Evolutionary conservation across 371 early-diverging fungal genomes (phyloP).

Genomic region (Mortierella sp.): DNA sequence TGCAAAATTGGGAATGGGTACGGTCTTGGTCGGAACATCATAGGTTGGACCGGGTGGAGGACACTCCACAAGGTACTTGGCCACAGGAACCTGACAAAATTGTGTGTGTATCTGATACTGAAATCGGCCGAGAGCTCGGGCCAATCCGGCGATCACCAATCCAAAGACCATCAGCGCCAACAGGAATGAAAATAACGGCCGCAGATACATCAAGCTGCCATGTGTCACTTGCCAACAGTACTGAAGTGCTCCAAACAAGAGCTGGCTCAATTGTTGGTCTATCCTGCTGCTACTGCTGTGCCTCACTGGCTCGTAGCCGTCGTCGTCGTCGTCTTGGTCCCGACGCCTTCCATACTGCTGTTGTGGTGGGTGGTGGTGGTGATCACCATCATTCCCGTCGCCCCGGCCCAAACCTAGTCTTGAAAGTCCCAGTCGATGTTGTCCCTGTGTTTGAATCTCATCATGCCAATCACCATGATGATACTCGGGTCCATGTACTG

Average conservation of each 20-base stretch:
- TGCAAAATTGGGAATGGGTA: conserved; percentile 33
- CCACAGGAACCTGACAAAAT: conserved; percentile 23
- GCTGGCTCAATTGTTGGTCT: conserved; percentile 11
- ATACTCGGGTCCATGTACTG: too few species aligned
- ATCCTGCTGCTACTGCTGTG: not conserved
- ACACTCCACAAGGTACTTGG: conserved; percentile 12
- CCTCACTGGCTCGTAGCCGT: too few species aligned
- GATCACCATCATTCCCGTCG: too few species aligned
- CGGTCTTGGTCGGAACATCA: too few species aligned
- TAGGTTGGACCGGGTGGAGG: conserved; percentile 6
- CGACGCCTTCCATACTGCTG: too few species aligned
- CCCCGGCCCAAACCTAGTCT: too few species aligned
- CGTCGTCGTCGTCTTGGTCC: too few species aligned
- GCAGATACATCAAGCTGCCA: conserved; percentile 23
- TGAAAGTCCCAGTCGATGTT: too few species aligned
- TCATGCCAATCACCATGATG: too few species aligned
- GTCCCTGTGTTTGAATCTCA: too few species aligned
- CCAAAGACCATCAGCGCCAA: conserved; percentile 16
- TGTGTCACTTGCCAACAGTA: conserved; percentile 20
- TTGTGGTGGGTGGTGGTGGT: not conserved
- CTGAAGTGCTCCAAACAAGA: conserved; percentile 7
- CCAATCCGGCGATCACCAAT: conserved; percentile 2
- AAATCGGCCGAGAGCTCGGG: conserved; percentile 12
- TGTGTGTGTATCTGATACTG: conserved; percentile 24
- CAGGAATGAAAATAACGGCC: conserved; percentile 33